A percentile compares a stretch with the other conserved stretches of the same genome.
phyloP scores from a whole-genome alignment of 2,329 filamentous ascomycete species.

The Calonectria multiphialidica region DNA sequence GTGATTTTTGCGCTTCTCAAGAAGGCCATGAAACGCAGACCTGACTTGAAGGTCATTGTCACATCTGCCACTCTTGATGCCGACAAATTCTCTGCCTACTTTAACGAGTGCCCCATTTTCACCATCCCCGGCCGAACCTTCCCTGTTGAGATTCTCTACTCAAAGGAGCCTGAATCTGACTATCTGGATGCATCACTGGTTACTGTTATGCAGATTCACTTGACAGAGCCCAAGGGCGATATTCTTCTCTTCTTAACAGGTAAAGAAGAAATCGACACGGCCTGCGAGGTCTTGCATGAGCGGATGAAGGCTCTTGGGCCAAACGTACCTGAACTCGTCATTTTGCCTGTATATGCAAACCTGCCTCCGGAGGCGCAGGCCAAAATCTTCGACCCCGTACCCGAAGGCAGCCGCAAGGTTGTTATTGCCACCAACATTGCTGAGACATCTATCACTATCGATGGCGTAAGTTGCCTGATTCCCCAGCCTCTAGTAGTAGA shows the following conservation, averaged over 20 bases:
- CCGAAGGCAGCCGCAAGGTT: slow-evolving; percentile 87
- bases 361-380: slow-evolving; percentile 95
- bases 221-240: slow-evolving; percentile 92
- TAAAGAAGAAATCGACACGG: slow-evolving; percentile 97
- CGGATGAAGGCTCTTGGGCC: slow-evolving; percentile 96
- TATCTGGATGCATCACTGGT: slow-evolving; percentile 95
- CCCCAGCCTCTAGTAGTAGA: not conserved
- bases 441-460: slow-evolving; percentile 97
- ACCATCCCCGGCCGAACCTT: slow-evolving; percentile 95
- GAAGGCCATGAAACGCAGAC: slow-evolving; percentile 87
- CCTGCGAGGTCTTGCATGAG: slow-evolving; percentile 92
- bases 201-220: slow-evolving; percentile 97
- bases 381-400: slow-evolving; percentile 93
- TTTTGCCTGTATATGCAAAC: slow-evolving; percentile 95
- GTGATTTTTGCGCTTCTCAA: slow-evolving; percentile 95
- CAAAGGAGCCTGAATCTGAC: slow-evolving; percentile 92
- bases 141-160: slow-evolving; percentile 97
- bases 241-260: slow-evolving; percentile 98
- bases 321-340: slow-evolving; percentile 89
- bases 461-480: slow-evolving; percentile 57
- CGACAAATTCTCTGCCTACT: slow-evolving; percentile 97
- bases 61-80: slow-evolving; percentile 97
- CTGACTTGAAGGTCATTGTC: slow-evolving; percentile 94
- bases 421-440: slow-evolving; percentile 99
- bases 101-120: slow-evolving; percentile 96